phyloP scores from a whole-genome alignment of 306 rosid species.

The Quercus aquifolioides region DNA sequence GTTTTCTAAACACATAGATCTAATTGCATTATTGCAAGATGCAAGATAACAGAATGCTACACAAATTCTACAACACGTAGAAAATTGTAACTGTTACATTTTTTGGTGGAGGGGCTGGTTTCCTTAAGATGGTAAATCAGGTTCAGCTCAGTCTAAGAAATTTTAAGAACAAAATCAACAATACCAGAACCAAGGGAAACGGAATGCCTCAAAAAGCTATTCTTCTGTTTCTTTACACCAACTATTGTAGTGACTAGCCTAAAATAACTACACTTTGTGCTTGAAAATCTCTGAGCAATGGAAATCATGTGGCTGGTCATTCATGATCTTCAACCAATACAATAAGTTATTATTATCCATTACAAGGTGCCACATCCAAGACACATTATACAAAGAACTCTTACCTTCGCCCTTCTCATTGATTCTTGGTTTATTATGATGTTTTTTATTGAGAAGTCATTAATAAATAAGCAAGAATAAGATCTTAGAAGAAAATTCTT shows the following conservation, averaged over 20 bases:
- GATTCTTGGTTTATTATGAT: not conserved
- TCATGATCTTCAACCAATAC: not conserved
- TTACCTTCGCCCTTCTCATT: not conserved
- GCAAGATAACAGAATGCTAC: not conserved
- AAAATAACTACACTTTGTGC: not conserved
- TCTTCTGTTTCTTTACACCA: not conserved
- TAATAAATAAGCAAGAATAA: not conserved
- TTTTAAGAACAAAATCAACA: not conserved
- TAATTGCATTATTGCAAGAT: not conserved
- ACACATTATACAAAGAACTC: not conserved
- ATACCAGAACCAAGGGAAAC: not conserved
- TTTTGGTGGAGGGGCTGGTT: not conserved
- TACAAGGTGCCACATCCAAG: not conserved
- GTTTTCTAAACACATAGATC: not conserved
- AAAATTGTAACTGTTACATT: not conserved
- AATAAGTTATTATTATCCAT: not conserved
- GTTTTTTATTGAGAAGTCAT: not conserved
- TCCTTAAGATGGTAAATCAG: not conserved
- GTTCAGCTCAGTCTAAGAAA: not conserved
- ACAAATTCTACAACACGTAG: not conserved
- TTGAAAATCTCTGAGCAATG: not conserved
- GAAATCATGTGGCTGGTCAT: not conserved
- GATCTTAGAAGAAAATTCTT: not conserved
- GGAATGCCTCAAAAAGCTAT: not conserved
- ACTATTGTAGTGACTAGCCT: not conserved